These are phyloP conservation scores for Cytospora chrysosperma DNA, from an alignment of 2,329 filamentous ascomycete species.

Conservation along the genomic window DNA sequence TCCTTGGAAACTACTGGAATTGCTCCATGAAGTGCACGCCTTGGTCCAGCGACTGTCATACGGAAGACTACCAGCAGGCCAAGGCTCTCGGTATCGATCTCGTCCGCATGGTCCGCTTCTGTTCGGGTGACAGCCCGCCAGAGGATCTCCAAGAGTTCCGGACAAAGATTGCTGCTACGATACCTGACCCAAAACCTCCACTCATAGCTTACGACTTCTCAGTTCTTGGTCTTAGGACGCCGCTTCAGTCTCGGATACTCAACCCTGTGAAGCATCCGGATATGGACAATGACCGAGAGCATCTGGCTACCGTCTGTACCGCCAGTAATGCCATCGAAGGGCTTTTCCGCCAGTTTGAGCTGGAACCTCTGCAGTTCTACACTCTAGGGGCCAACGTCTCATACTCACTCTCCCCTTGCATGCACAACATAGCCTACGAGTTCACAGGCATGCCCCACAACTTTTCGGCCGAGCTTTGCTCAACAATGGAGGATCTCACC, in stretches of 20 bases:
- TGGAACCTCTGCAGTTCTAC: constrained; percentile 67
- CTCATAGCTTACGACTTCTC: constrained; percentile 49
- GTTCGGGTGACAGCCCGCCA: constrained; percentile 54
- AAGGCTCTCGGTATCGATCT: constrained; percentile 59
- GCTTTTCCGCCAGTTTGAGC: constrained; percentile 59
- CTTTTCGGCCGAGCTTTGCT: constrained; percentile 60
- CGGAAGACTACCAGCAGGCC: constrained; percentile 54
- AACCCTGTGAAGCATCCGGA: constrained; percentile 51
- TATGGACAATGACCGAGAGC: constrained; percentile 41
- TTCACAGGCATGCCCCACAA: constrained; percentile 66
- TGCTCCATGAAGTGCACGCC: constrained; percentile 45
- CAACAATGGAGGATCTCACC: constrained; percentile 60
- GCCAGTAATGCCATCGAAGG: constrained; percentile 55
- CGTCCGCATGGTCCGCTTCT: constrained; percentile 60
- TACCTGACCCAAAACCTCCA: constrained; percentile 49
- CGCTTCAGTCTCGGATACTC: constrained; percentile 47
- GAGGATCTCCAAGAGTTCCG: constrained; percentile 50
- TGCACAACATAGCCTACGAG: constrained; percentile 69
- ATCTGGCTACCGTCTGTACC: constrained; percentile 51
- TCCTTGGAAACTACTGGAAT: constrained; percentile 58
- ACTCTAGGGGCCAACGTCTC: constrained; percentile 66
- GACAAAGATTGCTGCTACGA: constrained; percentile 41
- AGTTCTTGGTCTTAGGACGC: constrained; percentile 42
- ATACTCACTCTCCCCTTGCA: constrained; percentile 70
- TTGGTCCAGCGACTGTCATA: constrained; percentile 56